Evolutionary conservation across 2,329 filamentous ascomycete genomes (phyloP), one percentile per base, ranked within the genome.

Genomic region (Phialemoniopsis sp.): DNA sequence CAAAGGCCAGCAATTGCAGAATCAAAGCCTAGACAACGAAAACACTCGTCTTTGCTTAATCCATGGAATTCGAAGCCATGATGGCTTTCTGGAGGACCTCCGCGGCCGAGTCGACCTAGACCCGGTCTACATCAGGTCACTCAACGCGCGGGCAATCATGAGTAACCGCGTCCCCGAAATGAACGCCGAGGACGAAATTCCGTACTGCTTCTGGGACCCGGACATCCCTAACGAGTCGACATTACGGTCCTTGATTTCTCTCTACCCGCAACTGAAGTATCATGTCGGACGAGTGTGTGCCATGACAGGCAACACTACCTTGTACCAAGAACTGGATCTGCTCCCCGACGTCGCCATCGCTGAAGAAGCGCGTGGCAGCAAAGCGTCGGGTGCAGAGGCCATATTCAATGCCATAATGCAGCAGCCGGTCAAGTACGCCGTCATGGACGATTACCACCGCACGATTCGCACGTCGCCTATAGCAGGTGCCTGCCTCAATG

Each of bases 181-280:
- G 5, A 13, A 29, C 13, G 5, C 46, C 21, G 36, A 45, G 13
- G 52, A 57, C 9, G 44, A 53, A 5, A 34, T 53, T 13, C 59
- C 57, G 4, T 63, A 65, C 44, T 65, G 60, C 41, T 63, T 66
- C 34, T 65, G 61, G 59, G 48, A 62, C 42, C 62, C 62, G 1
- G 54, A 60, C 1, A 34, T 51, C 4, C 55, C 63, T 7, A 41
- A 39, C 7, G 59, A 66, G 41, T 49, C 54, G 7, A 66, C 60
- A 2, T 60, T 61, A 31, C 55, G 61, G 3, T 35, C 47, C 10
- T 41, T 67, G 15, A 56, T 45, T 7, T 21, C 32, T 8, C 46
- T 44, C 3, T 65, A 58, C 42, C 62, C 61, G 3, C 13, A 45
- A 5, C 51, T 62, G 54, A 26, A 43, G 7, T 65, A 65, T 34